Conservation (phyloP, 805 yeast species). For the Nakazawaea wyomingensis region DNA sequence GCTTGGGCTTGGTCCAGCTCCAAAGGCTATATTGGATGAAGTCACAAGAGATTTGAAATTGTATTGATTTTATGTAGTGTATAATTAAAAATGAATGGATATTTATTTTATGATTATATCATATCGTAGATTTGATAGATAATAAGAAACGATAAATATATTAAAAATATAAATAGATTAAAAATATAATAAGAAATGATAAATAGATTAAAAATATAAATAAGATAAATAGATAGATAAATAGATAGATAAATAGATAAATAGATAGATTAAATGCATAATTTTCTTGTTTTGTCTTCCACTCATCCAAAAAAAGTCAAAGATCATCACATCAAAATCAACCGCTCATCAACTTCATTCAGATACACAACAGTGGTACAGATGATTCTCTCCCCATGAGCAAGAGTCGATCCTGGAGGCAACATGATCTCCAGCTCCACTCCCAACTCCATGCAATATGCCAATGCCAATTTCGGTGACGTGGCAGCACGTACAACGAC, state of each 20-base stretch:
- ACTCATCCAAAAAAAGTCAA: too few species aligned
- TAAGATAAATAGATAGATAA: too few species aligned
- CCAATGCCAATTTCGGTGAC: slow-evolving; percentile 30
- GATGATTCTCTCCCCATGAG: slow-evolving; percentile 39
- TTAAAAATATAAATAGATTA: too few species aligned
- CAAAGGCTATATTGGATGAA: slow-evolving; percentile 70
- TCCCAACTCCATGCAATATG: slow-evolving; percentile 42
- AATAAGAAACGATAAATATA: too few species aligned
- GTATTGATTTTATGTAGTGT: too few species aligned
- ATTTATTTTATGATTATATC: too few species aligned
- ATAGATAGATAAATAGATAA: too few species aligned
- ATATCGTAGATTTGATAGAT: too few species aligned
- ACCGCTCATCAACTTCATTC: slow-evolving; percentile 33
- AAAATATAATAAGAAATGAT: too few species aligned
- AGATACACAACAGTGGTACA: slow-evolving; percentile 40
- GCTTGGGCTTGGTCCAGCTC: slow-evolving; percentile 97
- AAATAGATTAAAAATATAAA: slow-evolving; percentile 1
- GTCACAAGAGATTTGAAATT: slow-evolving; percentile 76
- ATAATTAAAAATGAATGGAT: too few species aligned
- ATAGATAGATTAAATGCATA: too few species aligned
- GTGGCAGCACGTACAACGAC: slow-evolving; percentile 31
- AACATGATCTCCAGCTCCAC: slow-evolving; percentile 38
- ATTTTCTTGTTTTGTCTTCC: too few species aligned
- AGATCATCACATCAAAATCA: slow-evolving; percentile 32
- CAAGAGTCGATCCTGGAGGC: slow-evolving; percentile 18